Evolutionary conservation across 495 filamentous ascomycete genomes (phyloP), one percentile per base, ranked within the genome.

Genomic region (Lepraria neglecta): DNA sequence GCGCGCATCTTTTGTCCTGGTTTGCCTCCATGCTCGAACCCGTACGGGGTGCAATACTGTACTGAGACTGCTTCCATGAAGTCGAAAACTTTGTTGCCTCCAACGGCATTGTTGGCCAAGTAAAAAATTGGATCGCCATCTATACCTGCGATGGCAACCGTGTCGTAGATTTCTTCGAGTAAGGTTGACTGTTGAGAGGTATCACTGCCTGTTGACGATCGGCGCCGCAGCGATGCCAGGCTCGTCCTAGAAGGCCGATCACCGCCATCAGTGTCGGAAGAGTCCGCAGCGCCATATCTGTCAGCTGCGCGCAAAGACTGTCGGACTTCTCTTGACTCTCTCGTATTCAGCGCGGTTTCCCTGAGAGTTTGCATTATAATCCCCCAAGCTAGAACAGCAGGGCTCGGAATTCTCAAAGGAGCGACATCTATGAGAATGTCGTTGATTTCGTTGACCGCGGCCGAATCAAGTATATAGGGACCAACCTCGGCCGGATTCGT

Each of bases 311-410:
- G 81, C 61, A 84, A 76, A 35, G 84, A 83, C 64, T 86, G 83
- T 46, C 83, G 75, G n/a, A 81, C 56, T 63, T 88, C 87, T 58
- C 81, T 76, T 35, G 73, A 76, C 52, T 88, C 82, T 50, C 78
- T 81, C 43, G 84, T 76, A 48, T 75, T 74, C 35, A 81, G 73
- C 52, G 84, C 86, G 3, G 78, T 74, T 38, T 85, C 74, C 67
- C 79, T 78, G 76, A 91, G 82, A 7, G 79, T 79, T 64, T 89
- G 78, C n/a, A 90, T 72, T 21, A 95, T 79, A 53, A 91, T 71
- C 11, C 84, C 81, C 91, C 90, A 96, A 10, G 88, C 82, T 58
- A 91, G 87, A 28, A 86, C 77, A 28, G 86, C 82, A 12, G 88
- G 88, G 55, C 79, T 84, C 3, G 85, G 85, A 21, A 79, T 78